phyloP scores from a whole-genome alignment of 2,329 filamentous ascomycete genomes.

The Trichoderma atrobrunneum region DNA sequence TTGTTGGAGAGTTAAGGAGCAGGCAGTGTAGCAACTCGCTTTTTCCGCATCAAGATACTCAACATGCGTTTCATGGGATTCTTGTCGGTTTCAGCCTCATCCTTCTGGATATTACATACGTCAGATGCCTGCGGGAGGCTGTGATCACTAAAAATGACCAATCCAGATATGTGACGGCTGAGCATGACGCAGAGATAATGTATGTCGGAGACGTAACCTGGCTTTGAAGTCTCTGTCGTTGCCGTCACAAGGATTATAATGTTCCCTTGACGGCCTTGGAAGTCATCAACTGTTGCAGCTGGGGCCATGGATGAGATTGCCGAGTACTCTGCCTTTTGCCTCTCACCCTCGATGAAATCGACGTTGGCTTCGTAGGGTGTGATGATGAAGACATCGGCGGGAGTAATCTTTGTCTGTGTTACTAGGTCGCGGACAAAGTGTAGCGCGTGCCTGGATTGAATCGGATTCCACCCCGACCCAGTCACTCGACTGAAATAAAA shows the following conservation, averaged over 20 bases:
- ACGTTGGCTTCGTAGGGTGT: conserved; percentile 22
- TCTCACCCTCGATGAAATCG: conserved; percentile 8
- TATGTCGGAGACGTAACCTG: conserved; percentile 20
- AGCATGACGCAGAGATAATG: conserved; percentile 24
- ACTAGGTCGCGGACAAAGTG: conserved; percentile 24
- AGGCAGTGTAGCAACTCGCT: not conserved
- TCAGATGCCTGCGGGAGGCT: not conserved
- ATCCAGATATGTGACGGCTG: conserved; percentile 21
- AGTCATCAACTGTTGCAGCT: conserved; percentile 23
- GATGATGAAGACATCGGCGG: conserved; percentile 22
- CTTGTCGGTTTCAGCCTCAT: not conserved
- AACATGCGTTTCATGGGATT: not conserved
- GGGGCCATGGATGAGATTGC: conserved; percentile 19
- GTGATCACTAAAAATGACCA: conserved; percentile 22
- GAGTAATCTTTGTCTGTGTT: not conserved
- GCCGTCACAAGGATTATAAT: conserved; percentile 25
- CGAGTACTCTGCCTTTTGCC: conserved; percentile 17
- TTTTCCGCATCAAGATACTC: not conserved
- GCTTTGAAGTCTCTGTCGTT: conserved; percentile 6
- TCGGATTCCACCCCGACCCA: conserved; percentile 17
- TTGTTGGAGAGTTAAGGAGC: not conserved
- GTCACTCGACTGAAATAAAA: not conserved
- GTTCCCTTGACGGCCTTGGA: conserved; percentile 26
- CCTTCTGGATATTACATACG: not conserved
- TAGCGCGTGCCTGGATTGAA: conserved; percentile 23